Evolutionary conservation across 768 basidiomycete species (phyloP).

Genomic region (Auriculariales sp.): DNA sequence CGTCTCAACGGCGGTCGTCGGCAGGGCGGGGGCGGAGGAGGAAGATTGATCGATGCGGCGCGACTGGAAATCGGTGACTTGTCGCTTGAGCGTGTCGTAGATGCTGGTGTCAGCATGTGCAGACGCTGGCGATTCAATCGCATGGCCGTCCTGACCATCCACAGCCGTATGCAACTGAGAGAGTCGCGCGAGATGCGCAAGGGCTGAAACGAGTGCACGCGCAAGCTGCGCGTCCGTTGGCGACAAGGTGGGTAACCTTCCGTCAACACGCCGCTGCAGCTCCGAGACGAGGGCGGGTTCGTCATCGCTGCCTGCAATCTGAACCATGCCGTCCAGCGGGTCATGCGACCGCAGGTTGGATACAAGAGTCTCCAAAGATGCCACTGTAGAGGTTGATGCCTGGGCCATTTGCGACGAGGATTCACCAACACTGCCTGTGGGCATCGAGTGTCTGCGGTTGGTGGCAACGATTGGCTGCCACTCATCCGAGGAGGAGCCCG

Average conservation of each 20-base stretch:
- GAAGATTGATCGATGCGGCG: constrained; percentile 33
- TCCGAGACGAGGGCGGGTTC: constrained; percentile 46
- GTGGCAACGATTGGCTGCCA: constrained; percentile 46
- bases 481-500: constrained; percentile 21
- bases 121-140: not conserved
- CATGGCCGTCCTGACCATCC: not conserved
- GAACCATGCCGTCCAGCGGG: constrained; percentile 29
- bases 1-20: constrained; percentile 38
- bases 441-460: constrained; percentile 48
- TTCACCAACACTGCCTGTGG: constrained; percentile 18
- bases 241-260: constrained; percentile 27
- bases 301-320: constrained; percentile 21
- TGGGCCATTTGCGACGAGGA: constrained; percentile 10
- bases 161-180: constrained; percentile 18
- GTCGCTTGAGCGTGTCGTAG: constrained; percentile 49
- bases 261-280: constrained; percentile 38
- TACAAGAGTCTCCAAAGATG: constrained; percentile 48
- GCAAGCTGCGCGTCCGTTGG: constrained; percentile 47
- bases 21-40: constrained; percentile 23
- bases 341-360: constrained; percentile 43
- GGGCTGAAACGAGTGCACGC: constrained; percentile 50
- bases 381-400: constrained; percentile 15
- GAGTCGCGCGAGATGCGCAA: constrained; percentile 53
- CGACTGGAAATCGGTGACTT: constrained; percentile 52
- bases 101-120: constrained; percentile 20